Conservation (phyloP, 768 basidiomycete genomes). For the Calocera viscosa region DNA sequence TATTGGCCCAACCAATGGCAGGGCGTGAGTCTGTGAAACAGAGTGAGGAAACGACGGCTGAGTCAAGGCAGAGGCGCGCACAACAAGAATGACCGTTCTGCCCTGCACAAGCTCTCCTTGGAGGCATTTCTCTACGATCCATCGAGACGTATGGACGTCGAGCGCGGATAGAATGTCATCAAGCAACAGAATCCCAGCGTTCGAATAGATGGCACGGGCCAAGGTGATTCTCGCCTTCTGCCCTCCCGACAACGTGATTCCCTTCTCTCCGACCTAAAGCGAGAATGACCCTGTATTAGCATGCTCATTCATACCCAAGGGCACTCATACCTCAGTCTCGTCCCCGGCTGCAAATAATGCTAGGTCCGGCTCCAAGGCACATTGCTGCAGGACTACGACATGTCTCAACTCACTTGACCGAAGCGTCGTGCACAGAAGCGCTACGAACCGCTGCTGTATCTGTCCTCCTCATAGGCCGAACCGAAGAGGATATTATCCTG, state of each 20-base stretch:
- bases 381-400: slow-evolving; percentile 15
- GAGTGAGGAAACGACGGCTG: not conserved
- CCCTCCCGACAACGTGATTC: slow-evolving; percentile 22
- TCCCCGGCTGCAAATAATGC: slow-evolving; percentile 28
- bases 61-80: slow-evolving; percentile 12
- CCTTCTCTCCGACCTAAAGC: slow-evolving; percentile 30
- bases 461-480: slow-evolving; percentile 22
- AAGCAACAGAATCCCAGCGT: slow-evolving; percentile 23
- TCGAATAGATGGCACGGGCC: slow-evolving; percentile 25
- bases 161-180: not conserved
- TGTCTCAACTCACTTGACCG: not conserved
- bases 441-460: slow-evolving; percentile 21
- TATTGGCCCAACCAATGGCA: not conserved
- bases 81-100: slow-evolving; percentile 29
- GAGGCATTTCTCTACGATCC: slow-evolving; percentile 28
- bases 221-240: slow-evolving; percentile 27
- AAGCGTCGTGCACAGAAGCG: not conserved
- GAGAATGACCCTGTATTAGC: not conserved
- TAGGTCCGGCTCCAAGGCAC: slow-evolving; percentile 26
- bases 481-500: slow-evolving; percentile 31
- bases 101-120: slow-evolving; percentile 24
- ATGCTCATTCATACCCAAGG: not conserved
- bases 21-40: not conserved
- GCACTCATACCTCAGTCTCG: slow-evolving; percentile 19
- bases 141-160: slow-evolving; percentile 28